phyloP scores from a whole-genome alignment of 352 stramenopile species.

The Halophytophthora polymorphica region DNA sequence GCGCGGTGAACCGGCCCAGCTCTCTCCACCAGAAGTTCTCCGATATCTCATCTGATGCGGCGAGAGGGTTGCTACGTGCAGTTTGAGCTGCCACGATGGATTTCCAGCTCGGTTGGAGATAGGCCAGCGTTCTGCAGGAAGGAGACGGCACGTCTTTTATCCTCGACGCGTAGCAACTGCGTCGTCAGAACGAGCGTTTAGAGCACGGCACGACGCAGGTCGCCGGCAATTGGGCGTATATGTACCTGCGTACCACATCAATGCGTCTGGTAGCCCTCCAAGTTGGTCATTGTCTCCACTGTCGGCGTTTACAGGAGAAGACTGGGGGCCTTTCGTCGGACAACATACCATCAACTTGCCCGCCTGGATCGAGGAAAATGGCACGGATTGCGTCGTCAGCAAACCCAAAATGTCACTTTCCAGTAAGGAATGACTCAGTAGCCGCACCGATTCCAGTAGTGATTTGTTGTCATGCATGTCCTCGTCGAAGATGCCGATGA shows the following conservation, averaged over 20 bases:
- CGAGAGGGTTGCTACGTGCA: slow-evolving; percentile 5
- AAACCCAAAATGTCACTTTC: neutral
- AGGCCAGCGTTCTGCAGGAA: slow-evolving; percentile 31
- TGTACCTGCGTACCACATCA: slow-evolving; percentile 23
- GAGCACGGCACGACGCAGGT: neutral
- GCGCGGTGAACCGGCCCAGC: slow-evolving; percentile 28
- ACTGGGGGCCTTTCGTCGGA: slow-evolving; percentile 5
- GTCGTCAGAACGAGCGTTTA: slow-evolving; percentile 1
- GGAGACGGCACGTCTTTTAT: slow-evolving; percentile 22
- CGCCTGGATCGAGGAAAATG: slow-evolving; percentile 6
- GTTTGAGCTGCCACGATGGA: slow-evolving; percentile 4
- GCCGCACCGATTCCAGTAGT: slow-evolving; percentile 15
- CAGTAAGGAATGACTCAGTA: neutral
- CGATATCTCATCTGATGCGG: slow-evolving; percentile 4
- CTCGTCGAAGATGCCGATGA: slow-evolving; percentile 19
- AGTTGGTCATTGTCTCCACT: slow-evolving; percentile 3
- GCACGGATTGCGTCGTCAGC: neutral
- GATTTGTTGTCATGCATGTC: slow-evolving; percentile 7
- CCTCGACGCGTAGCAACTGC: slow-evolving; percentile 32
- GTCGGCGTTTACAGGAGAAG: neutral
- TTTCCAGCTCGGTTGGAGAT: slow-evolving; percentile 28
- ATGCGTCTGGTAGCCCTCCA: slow-evolving; percentile 11
- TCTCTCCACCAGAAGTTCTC: slow-evolving; percentile 21
- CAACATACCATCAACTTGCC: slow-evolving; percentile 15
- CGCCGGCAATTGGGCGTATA: neutral